Conservation (phyloP, 163 green algal genomes). For the Smithsoniella earleae region DNA sequence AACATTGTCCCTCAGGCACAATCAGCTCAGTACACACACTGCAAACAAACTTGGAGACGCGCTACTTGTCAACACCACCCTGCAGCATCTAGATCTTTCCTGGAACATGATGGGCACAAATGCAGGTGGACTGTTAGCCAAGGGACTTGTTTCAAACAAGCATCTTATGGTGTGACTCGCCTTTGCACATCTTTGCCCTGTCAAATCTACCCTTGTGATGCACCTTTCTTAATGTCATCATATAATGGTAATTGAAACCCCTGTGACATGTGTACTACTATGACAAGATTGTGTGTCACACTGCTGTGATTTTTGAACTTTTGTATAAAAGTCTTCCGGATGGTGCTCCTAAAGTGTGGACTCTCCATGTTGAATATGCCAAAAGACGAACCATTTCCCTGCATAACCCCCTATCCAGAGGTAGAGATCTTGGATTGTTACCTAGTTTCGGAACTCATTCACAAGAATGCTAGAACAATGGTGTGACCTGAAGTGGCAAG, state of each 20-base stretch:
- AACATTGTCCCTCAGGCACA: background rate
- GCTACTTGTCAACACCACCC: background rate
- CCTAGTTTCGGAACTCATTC: no score
- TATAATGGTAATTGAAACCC: background rate
- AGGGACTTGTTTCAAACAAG: background rate
- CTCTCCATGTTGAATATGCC: no score
- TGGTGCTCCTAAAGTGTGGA: no score
- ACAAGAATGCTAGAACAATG: no score
- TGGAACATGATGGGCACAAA: background rate
- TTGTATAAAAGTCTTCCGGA: no score
- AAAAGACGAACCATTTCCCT: no score
- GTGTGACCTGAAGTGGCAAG: no score
- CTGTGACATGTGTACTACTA: background rate
- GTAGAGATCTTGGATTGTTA: no score
- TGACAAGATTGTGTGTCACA: background rate
- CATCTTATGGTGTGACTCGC: background rate
- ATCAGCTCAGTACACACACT: background rate
- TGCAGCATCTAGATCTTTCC: background rate
- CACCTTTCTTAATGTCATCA: background rate
- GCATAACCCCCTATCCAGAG: no score
- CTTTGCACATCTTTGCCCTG: background rate
- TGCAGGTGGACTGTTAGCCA: background rate
- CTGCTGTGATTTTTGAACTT: no score
- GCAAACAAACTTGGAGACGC: constrained; percentile 1
- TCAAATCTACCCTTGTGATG: background rate